Conservation (phyloP, 345 rosid species). For the Durio zibethinus region DNA sequence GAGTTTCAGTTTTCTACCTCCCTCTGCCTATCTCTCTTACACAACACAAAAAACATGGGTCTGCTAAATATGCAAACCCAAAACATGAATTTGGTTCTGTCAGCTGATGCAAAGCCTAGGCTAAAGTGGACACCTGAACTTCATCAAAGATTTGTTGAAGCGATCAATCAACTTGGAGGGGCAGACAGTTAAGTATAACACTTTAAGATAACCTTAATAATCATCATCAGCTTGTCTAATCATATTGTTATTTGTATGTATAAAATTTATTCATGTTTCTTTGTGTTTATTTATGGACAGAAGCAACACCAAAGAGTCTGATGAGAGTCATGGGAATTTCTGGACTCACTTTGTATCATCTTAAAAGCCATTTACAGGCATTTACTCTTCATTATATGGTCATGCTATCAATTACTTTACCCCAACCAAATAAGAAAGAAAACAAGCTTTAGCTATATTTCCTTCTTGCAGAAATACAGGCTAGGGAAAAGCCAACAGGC, state of each 20-base stretch:
- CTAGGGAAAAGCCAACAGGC: slow-evolving; percentile 73
- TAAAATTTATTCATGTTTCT: slow-evolving; percentile 7
- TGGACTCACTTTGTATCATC: slow-evolving; percentile 90
- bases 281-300: slow-evolving; percentile 38
- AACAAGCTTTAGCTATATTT: neutral
- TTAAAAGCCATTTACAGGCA: slow-evolving; percentile 96
- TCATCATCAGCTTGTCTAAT: neutral
- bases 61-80: slow-evolving; percentile 41
- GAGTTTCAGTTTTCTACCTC: slow-evolving; percentile 14
- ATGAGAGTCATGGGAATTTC: slow-evolving; percentile 80
- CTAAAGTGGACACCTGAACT: slow-evolving; percentile 95
- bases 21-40: slow-evolving; percentile 19
- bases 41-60: slow-evolving; percentile 28
- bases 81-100: slow-evolving; percentile 67
- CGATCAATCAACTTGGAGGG: slow-evolving; percentile 80
- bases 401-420: slow-evolving; percentile 3
- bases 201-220: neutral
- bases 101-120: slow-evolving; percentile 94
- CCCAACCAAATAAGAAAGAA: neutral
- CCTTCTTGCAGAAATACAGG: slow-evolving; percentile 69
- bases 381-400: slow-evolving; percentile 7
- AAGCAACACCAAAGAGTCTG: slow-evolving; percentile 93
- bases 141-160: slow-evolving; percentile 79
- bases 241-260: neutral
- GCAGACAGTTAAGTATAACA: slow-evolving; percentile 65